phyloP scores from a whole-genome alignment of 2,329 filamentous ascomycete species.

The Tolypocladium album region DNA sequence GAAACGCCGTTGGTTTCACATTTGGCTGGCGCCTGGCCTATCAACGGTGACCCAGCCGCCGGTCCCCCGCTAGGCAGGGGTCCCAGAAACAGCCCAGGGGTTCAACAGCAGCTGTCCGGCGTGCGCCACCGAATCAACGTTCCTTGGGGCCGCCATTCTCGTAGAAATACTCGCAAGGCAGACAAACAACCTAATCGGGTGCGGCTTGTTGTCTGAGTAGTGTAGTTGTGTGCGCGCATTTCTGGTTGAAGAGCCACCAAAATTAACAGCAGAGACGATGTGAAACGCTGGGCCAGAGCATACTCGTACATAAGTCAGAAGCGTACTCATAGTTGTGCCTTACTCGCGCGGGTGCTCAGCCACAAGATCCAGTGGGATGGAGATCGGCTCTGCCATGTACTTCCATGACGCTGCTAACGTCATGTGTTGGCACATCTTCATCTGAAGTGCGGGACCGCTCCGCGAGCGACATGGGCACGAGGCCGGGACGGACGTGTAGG shows the following conservation, averaged over 20 bases:
- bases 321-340: not conserved
- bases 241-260: not conserved
- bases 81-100: not conserved
- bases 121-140: not conserved
- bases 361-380: not conserved
- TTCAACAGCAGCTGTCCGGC: not conserved
- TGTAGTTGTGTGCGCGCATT: not conserved
- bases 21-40: constrained; percentile 7
- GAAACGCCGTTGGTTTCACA: constrained; percentile 17
- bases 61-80: not conserved
- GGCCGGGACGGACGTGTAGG: not conserved
- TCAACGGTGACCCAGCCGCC: constrained; percentile 2
- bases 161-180: not conserved
- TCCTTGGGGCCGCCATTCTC: not conserved
- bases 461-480: not conserved
- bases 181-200: not conserved
- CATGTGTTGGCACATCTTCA: not conserved
- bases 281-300: not conserved
- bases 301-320: not conserved
- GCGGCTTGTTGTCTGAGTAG: not conserved
- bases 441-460: not conserved
- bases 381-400: not conserved
- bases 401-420: not conserved
- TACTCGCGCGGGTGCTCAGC: too few relatives aligned
- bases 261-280: not conserved